phyloP scores from a whole-genome alignment of 768 basidiomycete genomes.

The Ramaria sp. region DNA sequence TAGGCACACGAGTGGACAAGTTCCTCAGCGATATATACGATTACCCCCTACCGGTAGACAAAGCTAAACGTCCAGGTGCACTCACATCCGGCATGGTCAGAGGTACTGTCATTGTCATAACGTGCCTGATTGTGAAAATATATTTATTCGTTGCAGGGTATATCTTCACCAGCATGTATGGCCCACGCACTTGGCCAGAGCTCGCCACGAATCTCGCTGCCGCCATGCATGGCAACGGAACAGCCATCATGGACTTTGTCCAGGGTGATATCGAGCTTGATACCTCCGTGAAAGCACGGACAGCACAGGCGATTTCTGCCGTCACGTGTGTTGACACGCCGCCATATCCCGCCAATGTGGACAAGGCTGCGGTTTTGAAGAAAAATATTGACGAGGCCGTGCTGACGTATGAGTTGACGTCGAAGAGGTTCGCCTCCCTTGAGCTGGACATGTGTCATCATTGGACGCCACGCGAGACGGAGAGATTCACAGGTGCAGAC shows the following conservation, averaged over 20 bases:
- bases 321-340: conserved; percentile 22
- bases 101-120: conserved; percentile 8
- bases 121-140: no score
- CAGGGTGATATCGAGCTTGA: conserved; percentile 12
- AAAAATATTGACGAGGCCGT: conserved; percentile 18
- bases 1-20: conserved; percentile 14
- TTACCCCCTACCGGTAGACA: conserved; percentile 18
- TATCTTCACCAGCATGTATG: conserved; percentile 13
- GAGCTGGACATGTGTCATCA: conserved; percentile 17
- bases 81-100: conserved; percentile 18
- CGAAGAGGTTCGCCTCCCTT: conserved; percentile 13
- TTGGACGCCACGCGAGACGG: conserved; percentile 10
- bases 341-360: conserved; percentile 13
- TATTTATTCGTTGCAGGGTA: background rate
- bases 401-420: conserved; percentile 13
- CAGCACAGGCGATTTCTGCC: conserved; percentile 17
- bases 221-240: conserved; percentile 18
- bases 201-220: conserved; percentile 13
- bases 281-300: conserved; percentile 7
- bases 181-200: conserved; percentile 15
- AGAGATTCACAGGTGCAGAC: conserved; percentile 11
- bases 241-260: conserved; percentile 14
- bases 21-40: conserved; percentile 16
- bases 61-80: conserved; percentile 16
- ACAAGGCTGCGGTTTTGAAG: conserved; percentile 11